Evolutionary conservation across 345 rosid genomes (phyloP).

Genomic region (Salix exigua): DNA sequence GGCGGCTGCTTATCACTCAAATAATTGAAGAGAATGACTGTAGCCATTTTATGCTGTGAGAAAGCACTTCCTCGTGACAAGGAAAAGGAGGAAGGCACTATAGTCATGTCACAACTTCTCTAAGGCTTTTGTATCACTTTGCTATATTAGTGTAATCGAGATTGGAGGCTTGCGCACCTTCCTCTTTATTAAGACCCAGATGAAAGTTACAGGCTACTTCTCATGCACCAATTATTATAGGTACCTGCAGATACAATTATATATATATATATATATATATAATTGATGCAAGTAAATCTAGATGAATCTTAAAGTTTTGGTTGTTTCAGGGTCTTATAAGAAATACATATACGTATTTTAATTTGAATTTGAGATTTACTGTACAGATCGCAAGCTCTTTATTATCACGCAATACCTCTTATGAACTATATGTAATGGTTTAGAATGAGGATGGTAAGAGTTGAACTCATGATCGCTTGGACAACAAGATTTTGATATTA

Average conservation of each 20-base stretch:
- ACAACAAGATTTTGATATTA: too few species aligned
- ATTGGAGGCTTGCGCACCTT: constrained; percentile 1
- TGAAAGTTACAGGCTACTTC: background rate
- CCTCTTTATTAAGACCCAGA: constrained; percentile 13
- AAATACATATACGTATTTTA: rapidly evolving
- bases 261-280: background rate
- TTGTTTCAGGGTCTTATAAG: rapidly evolving
- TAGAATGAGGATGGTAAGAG: too few species aligned
- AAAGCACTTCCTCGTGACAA: background rate
- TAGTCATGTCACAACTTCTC: background rate
- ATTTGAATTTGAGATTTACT: too few species aligned
- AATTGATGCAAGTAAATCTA: too few species aligned
- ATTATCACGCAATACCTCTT: too few species aligned
- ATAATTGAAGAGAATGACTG: background rate
- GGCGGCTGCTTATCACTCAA: constrained; percentile 1
- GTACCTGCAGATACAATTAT: background rate
- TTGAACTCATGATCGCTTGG: too few species aligned
- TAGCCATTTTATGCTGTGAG: background rate
- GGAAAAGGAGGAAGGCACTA: background rate
- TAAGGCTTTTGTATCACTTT: background rate
- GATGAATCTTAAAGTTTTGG: too few species aligned
- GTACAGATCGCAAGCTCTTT: too few species aligned
- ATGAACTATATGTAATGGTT: too few species aligned
- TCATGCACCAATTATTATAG: background rate
- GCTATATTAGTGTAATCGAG: background rate